Conservation (phyloP, 2,329 filamentous ascomycete genomes). For the Lachnellula occidentalis region DNA sequence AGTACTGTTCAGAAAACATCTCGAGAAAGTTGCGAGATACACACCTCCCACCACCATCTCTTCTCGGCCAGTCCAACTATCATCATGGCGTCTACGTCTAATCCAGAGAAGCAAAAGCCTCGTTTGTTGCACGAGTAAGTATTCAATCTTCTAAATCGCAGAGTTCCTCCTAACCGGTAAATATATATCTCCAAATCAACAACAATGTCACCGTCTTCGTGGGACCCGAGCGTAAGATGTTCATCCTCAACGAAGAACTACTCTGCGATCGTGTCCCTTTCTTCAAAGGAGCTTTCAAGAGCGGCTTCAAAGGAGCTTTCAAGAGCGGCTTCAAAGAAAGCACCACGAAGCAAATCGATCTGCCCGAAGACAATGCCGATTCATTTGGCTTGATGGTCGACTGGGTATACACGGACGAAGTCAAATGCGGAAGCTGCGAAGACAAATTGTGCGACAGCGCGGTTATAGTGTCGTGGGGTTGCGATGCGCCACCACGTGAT, state of each 20-base stretch:
- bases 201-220: slow-evolving; percentile 1
- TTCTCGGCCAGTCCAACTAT: background rate
- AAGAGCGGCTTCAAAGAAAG: background rate
- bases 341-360: background rate
- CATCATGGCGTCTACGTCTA: background rate
- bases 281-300: slow-evolving; percentile 6
- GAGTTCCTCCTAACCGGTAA: background rate
- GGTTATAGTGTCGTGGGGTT: too few relatives aligned
- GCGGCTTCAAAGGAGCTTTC: slow-evolving; percentile 3
- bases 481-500: too few relatives aligned
- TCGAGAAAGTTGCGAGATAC: background rate
- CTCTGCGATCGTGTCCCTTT: background rate
- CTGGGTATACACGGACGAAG: background rate
- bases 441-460: too few relatives aligned
- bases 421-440: background rate
- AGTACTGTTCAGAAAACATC: too few relatives aligned
- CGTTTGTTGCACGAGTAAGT: background rate
- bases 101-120: background rate
- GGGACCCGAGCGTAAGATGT: background rate
- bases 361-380: slow-evolving; percentile 1
- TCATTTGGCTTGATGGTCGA: background rate
- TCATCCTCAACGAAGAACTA: slow-evolving; percentile 1
- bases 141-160: background rate
- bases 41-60: background rate
- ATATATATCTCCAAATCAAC: background rate